Evolutionary conservation across 2,329 filamentous ascomycete species (phyloP), one percentile per base, ranked within the genome.

Genomic region (Cyanodermella asteris): DNA sequence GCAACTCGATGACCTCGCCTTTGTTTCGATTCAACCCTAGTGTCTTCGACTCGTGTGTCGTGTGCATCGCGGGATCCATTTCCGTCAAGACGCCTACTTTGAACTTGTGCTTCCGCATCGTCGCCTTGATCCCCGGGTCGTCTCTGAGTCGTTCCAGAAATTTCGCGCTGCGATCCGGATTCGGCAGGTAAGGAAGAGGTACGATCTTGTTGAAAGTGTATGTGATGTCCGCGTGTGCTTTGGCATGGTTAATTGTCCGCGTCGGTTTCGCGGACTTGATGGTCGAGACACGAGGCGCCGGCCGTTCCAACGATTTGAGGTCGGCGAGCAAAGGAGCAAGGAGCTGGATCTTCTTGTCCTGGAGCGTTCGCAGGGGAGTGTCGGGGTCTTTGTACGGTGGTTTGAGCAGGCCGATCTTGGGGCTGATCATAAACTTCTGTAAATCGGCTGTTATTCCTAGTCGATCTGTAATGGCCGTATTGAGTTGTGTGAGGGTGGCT

Each of bases 51-150:
- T 87, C 73, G 40, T 77, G 72, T 4, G 65, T 76, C 1, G 82
- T 93, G 47, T 93, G 69, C 36, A 72, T 62, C 0, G 72, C 59
- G 0, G 87, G 87, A 38, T 97, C 76, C 84, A 97, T 94, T 50
- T 97, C 87, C 0, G 82, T 93, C 14, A 97, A 58, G 3, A 94
- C 49, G 0, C 72, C 72, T 1, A 97, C 87, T 12, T 62, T 65
- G 54, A 91, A 93, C 34, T 70, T 64, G 53, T 91, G 82, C 38
- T 70, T 71, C 10, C 63, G 57, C 87, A 97, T 97, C 1, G 69
- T 63, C 1, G 72, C 58, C 34, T 71, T 71, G 49, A 97, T 84
- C 6, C 87, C 87, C 0, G 77, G 71, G 45, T 97, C 87, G 31
- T 72, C 63, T 34, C 69, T 69, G 4, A 97, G 59, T 1, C 75